These are phyloP conservation scores for Trifolium dubium DNA, from an alignment of 306 rosid genomes.

Conservation along the genomic window DNA sequence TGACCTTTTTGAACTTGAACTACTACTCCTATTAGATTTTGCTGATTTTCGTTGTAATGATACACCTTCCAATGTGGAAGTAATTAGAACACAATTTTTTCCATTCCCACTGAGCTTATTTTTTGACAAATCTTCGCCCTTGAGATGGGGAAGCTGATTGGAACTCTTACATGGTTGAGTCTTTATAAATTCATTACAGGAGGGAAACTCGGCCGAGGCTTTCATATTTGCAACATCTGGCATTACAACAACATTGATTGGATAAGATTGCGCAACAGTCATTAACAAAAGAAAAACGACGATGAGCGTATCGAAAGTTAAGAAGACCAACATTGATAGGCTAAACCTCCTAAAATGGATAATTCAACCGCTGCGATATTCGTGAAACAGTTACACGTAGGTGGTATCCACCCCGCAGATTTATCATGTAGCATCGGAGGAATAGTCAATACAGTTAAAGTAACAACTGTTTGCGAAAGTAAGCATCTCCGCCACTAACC, in stretches of 20 bases:
- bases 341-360: not conserved
- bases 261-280: constrained; percentile 32
- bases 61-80: constrained; percentile 53
- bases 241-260: constrained; percentile 33
- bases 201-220: constrained; percentile 49
- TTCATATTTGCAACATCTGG: constrained; percentile 59
- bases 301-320: not conserved
- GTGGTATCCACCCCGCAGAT: not conserved
- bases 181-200: constrained; percentile 48
- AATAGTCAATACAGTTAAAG: not conserved
- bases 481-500: constrained; percentile 25
- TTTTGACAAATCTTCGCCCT: constrained; percentile 50
- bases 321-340: constrained; percentile 2
- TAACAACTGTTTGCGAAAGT: not conserved
- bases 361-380: not conserved
- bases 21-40: constrained; percentile 58
- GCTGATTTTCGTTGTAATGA: constrained; percentile 60
- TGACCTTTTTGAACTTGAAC: constrained; percentile 62
- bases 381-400: not conserved
- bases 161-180: constrained; percentile 53
- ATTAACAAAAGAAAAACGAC: constrained; percentile 13
- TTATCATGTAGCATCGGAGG: not conserved
- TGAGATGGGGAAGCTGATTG: constrained; percentile 47
- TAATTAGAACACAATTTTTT: constrained; percentile 50
- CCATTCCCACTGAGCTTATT: constrained; percentile 40